Evolutionary conservation across 345 rosid species (phyloP), one percentile per base, ranked within the genome.

Genomic region (Acer saccharum): DNA sequence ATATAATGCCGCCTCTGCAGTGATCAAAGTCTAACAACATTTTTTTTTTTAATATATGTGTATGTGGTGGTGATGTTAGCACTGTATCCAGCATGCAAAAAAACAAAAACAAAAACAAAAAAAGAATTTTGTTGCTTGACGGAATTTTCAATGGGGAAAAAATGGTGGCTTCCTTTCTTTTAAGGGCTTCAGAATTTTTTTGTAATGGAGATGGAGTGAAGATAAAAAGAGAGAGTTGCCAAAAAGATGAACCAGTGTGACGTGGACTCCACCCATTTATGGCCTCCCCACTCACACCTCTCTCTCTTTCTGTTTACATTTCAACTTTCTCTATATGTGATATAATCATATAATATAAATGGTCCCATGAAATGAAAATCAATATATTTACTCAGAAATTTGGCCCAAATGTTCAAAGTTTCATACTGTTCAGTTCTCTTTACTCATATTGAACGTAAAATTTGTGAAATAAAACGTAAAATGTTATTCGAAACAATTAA

Each of bases 201-300:
- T n/a, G 41, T 78, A 82, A 88, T 88, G 94, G 91, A 85, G 75
- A 88, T 88, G 94, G 91, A 85, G 75, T 77, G 78, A 80, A 77
- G 85, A 83, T 74, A 80, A 72, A 78, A 57, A 73, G 69, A 65
- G 29, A 35, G 76, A 65, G 29, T 68, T 44, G 63, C 71, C 77
- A 17, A 52, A 70, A 84, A 68, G 68, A 41, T 65, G 74, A 76
- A 77, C 73, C 68, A 70, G 17, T 5, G 75, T 88, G 86, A 84
- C 79, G 87, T 89, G 93, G 91, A 89, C 54, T 67, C 86, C 97
- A 92, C 93, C 83, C 76, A 48, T 68, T 72, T 86, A 77, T 92
- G 91, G 86, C 71, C 89, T 79, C 77, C 81, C 85, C 92, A 88
- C 93, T 87, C 48, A 10, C n/a, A 7, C 72, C 17, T 72, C 75